Evolutionary conservation across 257 asterid species (phyloP), one percentile per base, ranked within the genome.

Genomic region (Salvia splendens): DNA sequence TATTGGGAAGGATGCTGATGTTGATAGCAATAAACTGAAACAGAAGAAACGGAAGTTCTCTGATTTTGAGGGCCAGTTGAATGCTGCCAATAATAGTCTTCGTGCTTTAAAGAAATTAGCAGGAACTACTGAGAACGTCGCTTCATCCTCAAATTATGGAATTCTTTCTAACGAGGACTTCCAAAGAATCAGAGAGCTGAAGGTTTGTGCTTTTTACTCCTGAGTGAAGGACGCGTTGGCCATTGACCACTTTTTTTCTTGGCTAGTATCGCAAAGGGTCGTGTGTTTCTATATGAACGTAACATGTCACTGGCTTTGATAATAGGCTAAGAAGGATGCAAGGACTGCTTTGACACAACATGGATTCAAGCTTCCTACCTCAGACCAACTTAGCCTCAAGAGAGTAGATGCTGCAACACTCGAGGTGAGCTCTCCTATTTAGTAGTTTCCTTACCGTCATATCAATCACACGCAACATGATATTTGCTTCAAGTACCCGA

Each of bases 101-200:
- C 84, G 95, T 42, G 90, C 95, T 67, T 71, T 93, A 80, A 93
- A 90, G 87, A 90, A 79, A 74, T 70, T 92, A 64, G 95, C 96
- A 1, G 95, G 73, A 66, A 73, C 78, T 42, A 79, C 65, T 24
- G 73, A 50, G 52, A 43, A 71, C 53, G 73, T 45, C 59, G 12
- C 86, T n/a, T 67, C 76, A 8, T 77, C 78, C 60, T 33, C 77
- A 49, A 51, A 73, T 36, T 97, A 90, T 65, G 97, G 95, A 32
- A 85, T 93, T 76, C 92, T 90, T 48, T 94, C 97, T 33, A 91
- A 91, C 12, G 96, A 94, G 84, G 97, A 88, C 80, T 94, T 91
- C 88, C 87, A 78, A 81, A 79, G 86, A 79, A 88, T 94, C 74
- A 91, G 75, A 84, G 95, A 88, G 80, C 86, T 85, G 48, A 82